phyloP scores from a whole-genome alignment of 768 basidiomycete genomes.

The Amanita exitialis region DNA sequence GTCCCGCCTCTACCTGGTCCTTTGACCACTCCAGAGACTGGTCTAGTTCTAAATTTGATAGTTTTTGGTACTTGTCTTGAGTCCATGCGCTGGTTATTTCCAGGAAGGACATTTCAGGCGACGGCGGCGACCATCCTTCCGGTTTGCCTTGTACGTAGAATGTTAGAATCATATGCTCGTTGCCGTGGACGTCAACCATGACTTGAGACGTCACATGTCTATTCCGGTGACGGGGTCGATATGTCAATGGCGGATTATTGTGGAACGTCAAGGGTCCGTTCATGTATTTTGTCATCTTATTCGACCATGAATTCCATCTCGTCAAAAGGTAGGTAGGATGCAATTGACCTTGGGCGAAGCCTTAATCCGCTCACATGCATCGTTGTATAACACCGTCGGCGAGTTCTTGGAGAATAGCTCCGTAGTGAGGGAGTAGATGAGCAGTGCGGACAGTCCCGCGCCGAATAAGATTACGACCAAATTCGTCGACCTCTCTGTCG shows the following conservation, averaged over 20 bases:
- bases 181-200: slow-evolving; percentile 59
- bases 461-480: slow-evolving; percentile 57
- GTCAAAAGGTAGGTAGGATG: background rate
- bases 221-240: slow-evolving; percentile 74
- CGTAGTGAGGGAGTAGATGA: slow-evolving; percentile 71
- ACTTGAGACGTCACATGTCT: slow-evolving; percentile 75
- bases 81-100: slow-evolving; percentile 34
- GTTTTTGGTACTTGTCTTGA: slow-evolving; percentile 22
- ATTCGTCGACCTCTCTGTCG: slow-evolving; percentile 39
- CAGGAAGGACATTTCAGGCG: slow-evolving; percentile 32
- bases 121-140: slow-evolving; percentile 23
- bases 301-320: background rate
- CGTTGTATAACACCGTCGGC: slow-evolving; percentile 69
- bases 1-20: slow-evolving; percentile 25
- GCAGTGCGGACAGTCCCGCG: slow-evolving; percentile 68
- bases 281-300: slow-evolving; percentile 60
- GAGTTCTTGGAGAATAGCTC: slow-evolving; percentile 87
- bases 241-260: slow-evolving; percentile 68
- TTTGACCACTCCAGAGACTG: slow-evolving; percentile 40
- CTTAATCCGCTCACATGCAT: slow-evolving; percentile 44
- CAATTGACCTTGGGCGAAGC: slow-evolving; percentile 32
- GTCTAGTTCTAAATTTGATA: slow-evolving; percentile 48
- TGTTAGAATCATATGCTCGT: slow-evolving; percentile 77
- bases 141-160: slow-evolving; percentile 68
- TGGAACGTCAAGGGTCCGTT: slow-evolving; percentile 64